A percentile compares a stretch with the other conserved stretches of the same genome.
phyloP scores from a whole-genome alignment of 768 basidiomycete species.

The Boletus bicolor region DNA sequence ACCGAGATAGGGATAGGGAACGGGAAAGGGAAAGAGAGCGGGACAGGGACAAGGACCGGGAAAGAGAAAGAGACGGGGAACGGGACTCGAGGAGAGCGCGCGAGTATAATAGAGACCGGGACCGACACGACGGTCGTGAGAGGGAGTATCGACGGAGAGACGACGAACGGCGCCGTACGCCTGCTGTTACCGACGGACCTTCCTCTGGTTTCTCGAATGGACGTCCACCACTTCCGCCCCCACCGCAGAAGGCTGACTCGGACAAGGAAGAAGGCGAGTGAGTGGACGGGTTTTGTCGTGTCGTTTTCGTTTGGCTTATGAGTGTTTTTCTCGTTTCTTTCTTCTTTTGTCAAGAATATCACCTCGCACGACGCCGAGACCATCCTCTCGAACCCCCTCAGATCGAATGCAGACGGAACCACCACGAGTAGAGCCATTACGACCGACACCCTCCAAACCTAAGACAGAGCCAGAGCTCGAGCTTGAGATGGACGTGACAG shows the following conservation, averaged over 20 bases:
- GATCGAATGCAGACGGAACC: constrained; percentile 13
- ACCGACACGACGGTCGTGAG: constrained; percentile 27
- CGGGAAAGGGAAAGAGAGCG: constrained; percentile 33
- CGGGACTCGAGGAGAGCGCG: constrained; percentile 35
- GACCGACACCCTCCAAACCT: constrained; percentile 12
- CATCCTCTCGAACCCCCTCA: constrained; percentile 26
- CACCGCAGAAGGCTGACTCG: constrained; percentile 38
- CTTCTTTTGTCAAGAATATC: constrained; percentile 52
- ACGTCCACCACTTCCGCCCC: constrained; percentile 14
- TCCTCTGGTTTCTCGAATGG: constrained; percentile 20
- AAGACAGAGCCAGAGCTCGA: constrained; percentile 43
- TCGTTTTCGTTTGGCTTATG: constrained; percentile 9
- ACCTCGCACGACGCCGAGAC: constrained; percentile 41
- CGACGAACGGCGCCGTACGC: constrained; percentile 27
- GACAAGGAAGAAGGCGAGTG: constrained; percentile 93
- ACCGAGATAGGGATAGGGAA: constrained; percentile 29
- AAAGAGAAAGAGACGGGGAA: constrained; percentile 35
- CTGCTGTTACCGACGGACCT: constrained; percentile 8
- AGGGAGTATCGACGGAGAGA: constrained; percentile 31
- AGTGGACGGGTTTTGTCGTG: constrained; percentile 40
- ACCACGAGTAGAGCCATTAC: constrained; percentile 18
- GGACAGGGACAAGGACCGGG: constrained; percentile 28
- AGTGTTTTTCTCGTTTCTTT: neutral
- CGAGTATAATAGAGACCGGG: constrained; percentile 29
- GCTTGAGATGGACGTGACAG: constrained; percentile 50